Conservation (phyloP, 805 yeast genomes). For the Zygotorulaspora sp. region DNA sequence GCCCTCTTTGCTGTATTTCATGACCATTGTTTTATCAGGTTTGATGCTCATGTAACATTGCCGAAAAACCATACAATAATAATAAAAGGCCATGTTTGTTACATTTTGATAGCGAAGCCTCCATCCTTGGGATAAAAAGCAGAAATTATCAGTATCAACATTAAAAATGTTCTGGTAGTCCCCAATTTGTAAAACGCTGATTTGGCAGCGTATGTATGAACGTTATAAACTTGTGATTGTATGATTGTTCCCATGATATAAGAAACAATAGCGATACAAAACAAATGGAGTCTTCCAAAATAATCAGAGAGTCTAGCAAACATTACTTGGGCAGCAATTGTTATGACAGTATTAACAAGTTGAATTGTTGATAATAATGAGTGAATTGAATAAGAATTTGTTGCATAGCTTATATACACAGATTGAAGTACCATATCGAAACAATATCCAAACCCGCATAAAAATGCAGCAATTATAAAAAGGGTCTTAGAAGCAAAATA, state of each 20-base stretch:
- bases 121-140: constrained; percentile 65
- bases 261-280: constrained; percentile 42
- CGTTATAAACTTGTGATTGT: constrained; percentile 50
- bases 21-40: constrained; percentile 44
- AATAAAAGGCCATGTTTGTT: constrained; percentile 65
- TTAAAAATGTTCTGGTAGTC: constrained; percentile 57
- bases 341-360: constrained; percentile 49
- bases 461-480: constrained; percentile 43
- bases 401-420: constrained; percentile 50
- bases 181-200: constrained; percentile 48
- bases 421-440: constrained; percentile 47
- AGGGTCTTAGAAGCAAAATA: constrained; percentile 33
- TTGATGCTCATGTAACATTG: constrained; percentile 42
- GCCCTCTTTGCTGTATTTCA: constrained; percentile 85
- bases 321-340: constrained; percentile 54
- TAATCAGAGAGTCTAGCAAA: constrained; percentile 54
- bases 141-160: constrained; percentile 54
- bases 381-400: constrained; percentile 46
- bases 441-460: constrained; percentile 52
- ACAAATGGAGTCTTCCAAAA: constrained; percentile 51
- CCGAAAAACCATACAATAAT: constrained; percentile 81
- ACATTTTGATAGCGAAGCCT: constrained; percentile 59
- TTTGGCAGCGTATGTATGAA: constrained; percentile 53
- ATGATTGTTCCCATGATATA: constrained; percentile 55
- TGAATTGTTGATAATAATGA: constrained; percentile 49